phyloP scores from a whole-genome alignment of 2,329 filamentous ascomycete species.

The Pseudogymnoascus verrucosus region DNA sequence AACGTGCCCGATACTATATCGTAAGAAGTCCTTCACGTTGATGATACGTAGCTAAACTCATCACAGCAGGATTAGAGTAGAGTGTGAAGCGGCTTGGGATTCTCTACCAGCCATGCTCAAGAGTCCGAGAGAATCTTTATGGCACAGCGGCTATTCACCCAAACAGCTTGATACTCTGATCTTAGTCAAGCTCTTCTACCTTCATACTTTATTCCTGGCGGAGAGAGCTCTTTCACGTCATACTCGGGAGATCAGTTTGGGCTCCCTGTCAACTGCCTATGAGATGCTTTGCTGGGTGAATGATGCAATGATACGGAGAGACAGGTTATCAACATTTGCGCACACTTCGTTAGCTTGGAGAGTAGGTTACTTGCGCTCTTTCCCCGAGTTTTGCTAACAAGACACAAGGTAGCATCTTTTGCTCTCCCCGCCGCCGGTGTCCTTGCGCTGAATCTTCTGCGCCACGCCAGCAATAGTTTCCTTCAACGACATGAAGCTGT shows the following conservation, averaged over 20 bases:
- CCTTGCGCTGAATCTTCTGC: not conserved
- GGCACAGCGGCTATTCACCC: not conserved
- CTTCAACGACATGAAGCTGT: not conserved
- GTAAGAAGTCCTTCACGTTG: not conserved
- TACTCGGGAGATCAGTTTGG: not conserved
- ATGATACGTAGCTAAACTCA: not conserved
- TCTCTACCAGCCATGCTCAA: not conserved
- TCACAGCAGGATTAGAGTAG: not conserved
- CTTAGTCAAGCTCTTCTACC: not conserved
- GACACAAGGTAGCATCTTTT: not conserved
- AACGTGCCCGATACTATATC: not conserved
- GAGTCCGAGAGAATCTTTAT: not conserved
- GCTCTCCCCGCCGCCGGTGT: not conserved
- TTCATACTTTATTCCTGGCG: not conserved
- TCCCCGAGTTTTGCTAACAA: not conserved
- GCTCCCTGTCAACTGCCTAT: not conserved
- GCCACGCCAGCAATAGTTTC: not conserved
- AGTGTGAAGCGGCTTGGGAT: not conserved
- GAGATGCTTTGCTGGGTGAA: not conserved
- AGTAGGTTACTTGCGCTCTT: not conserved
- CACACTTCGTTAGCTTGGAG: not conserved
- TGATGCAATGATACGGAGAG: not conserved
- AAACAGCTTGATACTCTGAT: not conserved
- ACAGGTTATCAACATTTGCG: not conserved
- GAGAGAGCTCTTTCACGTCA: not conserved